Base-by-base conservation (phyloP, 108 stramenopile genomes). In the Schizochytrium sp. region DNA sequence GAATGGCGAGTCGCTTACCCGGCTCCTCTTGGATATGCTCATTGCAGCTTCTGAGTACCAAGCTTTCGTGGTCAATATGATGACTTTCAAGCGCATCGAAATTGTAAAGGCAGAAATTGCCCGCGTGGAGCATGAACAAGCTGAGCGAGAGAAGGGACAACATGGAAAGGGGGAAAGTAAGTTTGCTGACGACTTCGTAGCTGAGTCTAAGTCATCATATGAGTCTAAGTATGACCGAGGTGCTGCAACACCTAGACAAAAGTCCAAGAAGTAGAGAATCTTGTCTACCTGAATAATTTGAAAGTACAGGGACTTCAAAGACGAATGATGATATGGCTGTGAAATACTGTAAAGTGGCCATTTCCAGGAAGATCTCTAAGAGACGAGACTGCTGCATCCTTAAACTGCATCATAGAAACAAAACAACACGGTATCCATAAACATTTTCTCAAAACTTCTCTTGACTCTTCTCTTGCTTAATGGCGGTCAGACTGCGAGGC, bases 81-180 rank as follows among this genome's bases (percentile, higher is more conserved):
- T 49, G 50, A 83, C 76, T 40, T 83, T 83, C 28, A 83, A 83
- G 76, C 47, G 76, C 10, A 69, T 69, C 64, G 64, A 69, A 69
- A 69, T 69, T 44, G 64, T 69, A 7, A 69, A 69, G 28, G 64
- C 64, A 2, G 64, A 69, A 15, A 69, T 69, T 0, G 64, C 64
- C 42, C 64, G 64, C 64, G 64, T 69, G 42, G 64, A 69, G 64
- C 64, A 44, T 44, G 64, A 69, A 44, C 64, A 69, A 44, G 12
- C 10, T 1, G 19, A 38, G 12, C 64, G 40, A 2, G 19, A 69
- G 2, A 44, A 15, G 44, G 64, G 44, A 1, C 2, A 44, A 38
- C 42, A 44, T 44, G 12, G 12, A 1, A 69, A 69, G 28, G 10
- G 7, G 12, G 64, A 69, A 44, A 69, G 64, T 44, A 69, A 69